Conservation (phyloP, 2,329 filamentous ascomycete genomes). For the Talaromyces amestolkiae region DNA sequence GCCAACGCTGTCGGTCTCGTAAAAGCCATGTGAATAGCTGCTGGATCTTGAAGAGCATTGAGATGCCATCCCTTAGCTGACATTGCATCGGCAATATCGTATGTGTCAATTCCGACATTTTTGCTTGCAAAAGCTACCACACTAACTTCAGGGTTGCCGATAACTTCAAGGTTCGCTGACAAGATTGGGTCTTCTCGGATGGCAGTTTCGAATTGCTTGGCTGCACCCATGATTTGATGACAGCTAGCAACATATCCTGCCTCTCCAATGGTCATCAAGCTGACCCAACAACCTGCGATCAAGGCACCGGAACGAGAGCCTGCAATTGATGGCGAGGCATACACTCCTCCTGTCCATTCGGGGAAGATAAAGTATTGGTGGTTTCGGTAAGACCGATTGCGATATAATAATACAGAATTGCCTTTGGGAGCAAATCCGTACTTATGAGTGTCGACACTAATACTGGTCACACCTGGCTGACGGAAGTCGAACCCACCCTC, state of each 20-base stretch:
- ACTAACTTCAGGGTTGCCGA: slow-evolving; percentile 83
- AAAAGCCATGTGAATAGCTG: slow-evolving; percentile 90
- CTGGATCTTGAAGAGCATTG: slow-evolving; percentile 86
- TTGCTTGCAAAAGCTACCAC: slow-evolving; percentile 85
- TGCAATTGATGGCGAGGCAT: slow-evolving; percentile 87
- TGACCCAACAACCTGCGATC: slow-evolving; percentile 94
- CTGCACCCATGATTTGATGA: slow-evolving; percentile 79
- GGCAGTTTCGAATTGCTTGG: slow-evolving; percentile 76
- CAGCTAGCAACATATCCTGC: slow-evolving; percentile 84
- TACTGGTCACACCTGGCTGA: slow-evolving; percentile 88
- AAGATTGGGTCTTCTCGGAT: slow-evolving; percentile 69
- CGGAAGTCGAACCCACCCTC: slow-evolving; percentile 88
- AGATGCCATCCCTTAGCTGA: slow-evolving; percentile 85
- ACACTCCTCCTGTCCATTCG: slow-evolving; percentile 94
- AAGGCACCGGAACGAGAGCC: slow-evolving; percentile 89
- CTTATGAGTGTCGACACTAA: slow-evolving; percentile 97
- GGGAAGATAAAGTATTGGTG: slow-evolving; percentile 97
- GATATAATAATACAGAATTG: slow-evolving; percentile 90
- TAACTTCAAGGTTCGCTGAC: slow-evolving; percentile 68
- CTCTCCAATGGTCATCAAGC: slow-evolving; percentile 83
- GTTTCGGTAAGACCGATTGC: slow-evolving; percentile 69
- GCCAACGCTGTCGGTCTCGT: slow-evolving; percentile 81
- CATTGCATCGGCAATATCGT: slow-evolving; percentile 92
- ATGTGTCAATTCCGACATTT: slow-evolving; percentile 72
- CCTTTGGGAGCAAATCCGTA: slow-evolving; percentile 98